Base-by-base conservation (phyloP, 306 rosid species). In the Datisca glomerata region DNA sequence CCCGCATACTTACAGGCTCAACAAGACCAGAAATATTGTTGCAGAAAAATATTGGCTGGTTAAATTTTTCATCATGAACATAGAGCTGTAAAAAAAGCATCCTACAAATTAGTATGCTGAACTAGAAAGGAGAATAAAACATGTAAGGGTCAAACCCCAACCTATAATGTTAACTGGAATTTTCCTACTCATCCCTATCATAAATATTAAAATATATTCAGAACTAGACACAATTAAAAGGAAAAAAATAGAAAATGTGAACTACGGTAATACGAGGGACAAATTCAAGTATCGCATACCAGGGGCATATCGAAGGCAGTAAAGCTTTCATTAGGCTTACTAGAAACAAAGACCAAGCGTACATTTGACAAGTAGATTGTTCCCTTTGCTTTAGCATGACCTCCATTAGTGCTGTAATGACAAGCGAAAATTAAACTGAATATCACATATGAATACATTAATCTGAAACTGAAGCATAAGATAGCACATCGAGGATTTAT, bases 11-110 rank as follows among this genome's bases (percentile, higher is more conserved):
- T 64, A 91, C 98, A 14, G 98, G 98, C 38, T 91, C 98, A 49
- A 84, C 98, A 2, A 56, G 68, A 50, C 98, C 98, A 59, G 96
- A 67, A 37, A 91, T 76, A 56, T 91, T 91, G 78, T 91, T 91
- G 85, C 98, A 91, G 76, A 68, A 74, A 55, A 91, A 91, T 31
- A 91, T 71, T 39, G 98, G 98, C 65, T 91, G 98, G 65, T 91
- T 84, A 61, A 91, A 91, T 59, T 84, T 84, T 60, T 91, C 98
- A 42, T 70, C 78, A 38, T 49, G 79, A 56, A 80, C 61, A 45
- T 56, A 75, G 43, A 91, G 85, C 98, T 91, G 92, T 83, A 75
- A 12, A 37, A 18, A 21, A 41, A 63, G 20, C 33, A 27, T 24
- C 27, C 7, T 40, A 23, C 14, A 41, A 8, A 19, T 23, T 8